Evolutionary conservation across 2,329 filamentous ascomycete genomes (phyloP).

Genomic region (Tolypocladium amazonense): DNA sequence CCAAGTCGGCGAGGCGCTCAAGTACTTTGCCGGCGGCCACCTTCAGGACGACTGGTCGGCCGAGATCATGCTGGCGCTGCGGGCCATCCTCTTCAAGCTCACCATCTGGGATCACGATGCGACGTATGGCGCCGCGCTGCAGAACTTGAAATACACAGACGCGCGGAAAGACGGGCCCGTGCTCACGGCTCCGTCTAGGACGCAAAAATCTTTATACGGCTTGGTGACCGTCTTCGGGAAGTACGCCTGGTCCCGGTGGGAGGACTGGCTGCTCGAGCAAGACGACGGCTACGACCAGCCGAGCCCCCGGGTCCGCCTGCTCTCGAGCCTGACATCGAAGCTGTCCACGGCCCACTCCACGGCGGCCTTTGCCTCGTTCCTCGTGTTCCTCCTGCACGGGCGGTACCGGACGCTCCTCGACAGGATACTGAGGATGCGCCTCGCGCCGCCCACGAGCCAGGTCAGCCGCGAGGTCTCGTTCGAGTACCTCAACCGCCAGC

Average conservation of each 20-base stretch:
- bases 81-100: constrained; percentile 82
- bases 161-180: constrained; percentile 56
- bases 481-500: constrained; percentile 92
- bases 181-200: constrained; percentile 59
- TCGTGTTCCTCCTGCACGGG: constrained; percentile 84
- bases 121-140: constrained; percentile 84
- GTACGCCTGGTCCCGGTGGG: constrained; percentile 89
- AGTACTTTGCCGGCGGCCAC: constrained; percentile 67
- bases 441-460: constrained; percentile 76
- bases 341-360: constrained; percentile 67
- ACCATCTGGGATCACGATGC: constrained; percentile 95
- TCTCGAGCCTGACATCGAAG: constrained; percentile 60
- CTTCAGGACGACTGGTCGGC: constrained; percentile 77
- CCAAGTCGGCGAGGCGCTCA: constrained; percentile 80
- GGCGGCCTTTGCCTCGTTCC: constrained; percentile 74
- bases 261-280: constrained; percentile 69
- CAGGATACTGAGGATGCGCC: constrained; percentile 69
- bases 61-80: constrained; percentile 70
- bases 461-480: constrained; percentile 89
- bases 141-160: constrained; percentile 85
- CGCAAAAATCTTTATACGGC: constrained; percentile 79
- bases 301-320: constrained; percentile 35
- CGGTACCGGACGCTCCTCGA: constrained; percentile 87
- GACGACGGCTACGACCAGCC: constrained; percentile 64
- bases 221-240: constrained; percentile 75